Conservation (phyloP, 306 rosid species). For the Prunus campanulata region DNA sequence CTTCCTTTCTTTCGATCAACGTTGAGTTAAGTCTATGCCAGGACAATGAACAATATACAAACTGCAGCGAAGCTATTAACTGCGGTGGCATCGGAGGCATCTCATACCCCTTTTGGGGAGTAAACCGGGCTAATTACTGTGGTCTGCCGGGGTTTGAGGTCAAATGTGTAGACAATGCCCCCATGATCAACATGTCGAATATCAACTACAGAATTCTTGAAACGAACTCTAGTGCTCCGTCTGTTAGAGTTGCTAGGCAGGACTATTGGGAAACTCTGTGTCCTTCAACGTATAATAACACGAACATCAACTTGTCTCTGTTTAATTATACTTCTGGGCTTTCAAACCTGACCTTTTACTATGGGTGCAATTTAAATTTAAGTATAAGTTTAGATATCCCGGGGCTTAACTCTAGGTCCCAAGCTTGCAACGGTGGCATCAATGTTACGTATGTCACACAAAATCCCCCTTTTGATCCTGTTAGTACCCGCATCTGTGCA, state of each 20-base stretch:
- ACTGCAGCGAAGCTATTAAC: background rate
- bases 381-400: too few species aligned
- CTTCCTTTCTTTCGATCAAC: background rate
- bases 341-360: background rate
- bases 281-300: background rate
- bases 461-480: too few species aligned
- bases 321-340: background rate
- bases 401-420: too few species aligned
- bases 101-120: conserved; percentile 28
- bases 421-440: too few species aligned
- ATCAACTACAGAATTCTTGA: background rate
- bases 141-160: conserved; percentile 5
- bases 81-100: background rate
- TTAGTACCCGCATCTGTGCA: fast-evolving
- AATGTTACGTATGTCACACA: too few species aligned
- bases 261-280: background rate
- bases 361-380: background rate
- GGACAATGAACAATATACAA: background rate
- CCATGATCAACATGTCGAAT: background rate
- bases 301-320: background rate
- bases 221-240: background rate
- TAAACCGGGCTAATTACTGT: conserved; percentile 2
- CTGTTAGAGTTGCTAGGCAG: background rate
- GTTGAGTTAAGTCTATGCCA: background rate
- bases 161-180: background rate